A percentile compares a stretch with the other conserved stretches of the same genome.
Conservation (phyloP, 78 protist genomes). For the Emiliania huxleyi region DNA sequence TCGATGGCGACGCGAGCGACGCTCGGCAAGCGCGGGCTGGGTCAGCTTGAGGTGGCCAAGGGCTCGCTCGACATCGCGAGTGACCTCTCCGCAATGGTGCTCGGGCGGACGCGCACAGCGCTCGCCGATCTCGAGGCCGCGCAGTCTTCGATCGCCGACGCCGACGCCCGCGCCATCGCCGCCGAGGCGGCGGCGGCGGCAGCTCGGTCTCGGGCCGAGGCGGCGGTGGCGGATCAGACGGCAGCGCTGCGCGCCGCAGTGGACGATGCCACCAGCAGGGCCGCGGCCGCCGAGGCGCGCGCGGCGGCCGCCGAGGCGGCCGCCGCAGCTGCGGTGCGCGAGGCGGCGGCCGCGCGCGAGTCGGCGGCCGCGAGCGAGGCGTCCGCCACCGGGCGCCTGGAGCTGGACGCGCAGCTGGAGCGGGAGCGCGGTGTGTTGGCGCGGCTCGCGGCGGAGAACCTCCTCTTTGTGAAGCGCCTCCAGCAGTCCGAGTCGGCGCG, state of each 20-base stretch:
- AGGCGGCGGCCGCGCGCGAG: background rate
- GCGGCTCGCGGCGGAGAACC: background rate
- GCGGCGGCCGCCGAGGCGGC: background rate
- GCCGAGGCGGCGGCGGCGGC: background rate
- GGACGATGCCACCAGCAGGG: background rate
- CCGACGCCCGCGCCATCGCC: background rate
- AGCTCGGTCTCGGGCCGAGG: background rate
- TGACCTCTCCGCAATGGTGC: background rate
- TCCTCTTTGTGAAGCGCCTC: background rate
- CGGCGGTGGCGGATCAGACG: background rate
- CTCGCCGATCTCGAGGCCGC: background rate
- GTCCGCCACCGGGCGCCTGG: background rate
- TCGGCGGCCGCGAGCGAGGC: background rate
- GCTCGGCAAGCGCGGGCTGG: background rate
- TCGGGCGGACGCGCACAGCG: background rate
- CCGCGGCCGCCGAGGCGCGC: background rate
- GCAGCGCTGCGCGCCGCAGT: background rate
- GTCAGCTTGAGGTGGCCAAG: background rate
- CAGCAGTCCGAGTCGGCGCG: background rate
- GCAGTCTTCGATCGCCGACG: background rate
- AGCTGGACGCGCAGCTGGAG: background rate
- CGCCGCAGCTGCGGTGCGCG: background rate
- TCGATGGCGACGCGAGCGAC: background rate
- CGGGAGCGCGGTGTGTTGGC: conserved; percentile 1
- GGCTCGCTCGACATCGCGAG: background rate